Base-by-base conservation (phyloP, 2,329 filamentous ascomycete genomes). In the Colletotrichum coccodes region DNA sequence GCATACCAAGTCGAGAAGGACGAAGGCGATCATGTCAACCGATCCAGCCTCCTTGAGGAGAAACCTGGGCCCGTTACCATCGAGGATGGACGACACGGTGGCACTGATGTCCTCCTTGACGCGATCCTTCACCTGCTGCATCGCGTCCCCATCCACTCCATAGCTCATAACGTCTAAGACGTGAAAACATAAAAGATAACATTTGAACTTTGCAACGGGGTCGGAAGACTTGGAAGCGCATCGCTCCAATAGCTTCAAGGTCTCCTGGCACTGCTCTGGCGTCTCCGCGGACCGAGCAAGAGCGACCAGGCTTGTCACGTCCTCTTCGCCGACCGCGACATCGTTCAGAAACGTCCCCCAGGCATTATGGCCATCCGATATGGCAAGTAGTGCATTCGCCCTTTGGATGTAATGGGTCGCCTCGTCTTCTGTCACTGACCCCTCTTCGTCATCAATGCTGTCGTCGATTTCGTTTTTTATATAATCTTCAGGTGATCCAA, bases 211-310 rank as follows among this genome's bases (percentile, higher is more conserved):
- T 5, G 30, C n/a, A 30, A 8, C 4, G 28, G 7, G 12, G 23
- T 30, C 8, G 54, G 2, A 23, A 12, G 28, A 4, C 21, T 42
- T 18, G 6, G 9, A n/a, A 9, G 49, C 11, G 4, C 34, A 7
- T 12, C 9, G 16, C 21, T 62, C n/a, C 4, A 56, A 28, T 16
- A 63, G 9, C 6, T 30, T 28, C 7, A 64, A 26, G 2, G 46
- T 34, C 9, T 1, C 6, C 14, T 30, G 32, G 9, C 62, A 64
- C 7, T 60, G 54, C 2, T 53, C 38, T 12, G 18, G 21, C 1
- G 47, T 60, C 34, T 57, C 64, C n/a, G 64, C 64, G 26, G 64
- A 61, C 16, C 58, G 50, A 47, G 40, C 49, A 1, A 61, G 34
- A 16, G 64, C 26, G 8, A 34, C 34, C 16, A 56, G 12, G 16